Base-by-base conservation (phyloP, 768 basidiomycete genomes). In the Glaciozyma martinii region DNA sequence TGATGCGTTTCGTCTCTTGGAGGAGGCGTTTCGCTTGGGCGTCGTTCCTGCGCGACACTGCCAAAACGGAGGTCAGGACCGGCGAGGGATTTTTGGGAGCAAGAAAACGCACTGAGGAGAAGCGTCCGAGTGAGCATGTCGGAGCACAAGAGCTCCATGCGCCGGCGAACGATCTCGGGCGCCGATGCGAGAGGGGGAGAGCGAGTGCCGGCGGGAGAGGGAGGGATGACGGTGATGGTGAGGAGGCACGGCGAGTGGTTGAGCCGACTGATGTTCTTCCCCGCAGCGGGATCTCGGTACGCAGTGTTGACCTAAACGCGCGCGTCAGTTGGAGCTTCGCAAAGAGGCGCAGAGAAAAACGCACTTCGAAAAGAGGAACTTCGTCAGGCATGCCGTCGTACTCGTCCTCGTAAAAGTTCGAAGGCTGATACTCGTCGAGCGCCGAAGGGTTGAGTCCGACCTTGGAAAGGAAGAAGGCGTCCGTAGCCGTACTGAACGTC, bases 101-200 rank as follows among this genome's bases (percentile, higher is more conserved):
- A 7, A 18, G 18, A 25, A 30, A 5, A 32, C 53, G n/a, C 5
- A 54, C 53, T 92, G 53, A 98, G 82, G 37, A 98, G 88, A 37
- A 99, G 82, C 23, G 88, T 87, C 16, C 95, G 85, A 3, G 92
- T 92, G 75, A 98, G 91, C 91, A 98, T 98, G 77, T 98, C 95
- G 32, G 87, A 88, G 30, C 91, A 89, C 46, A 98, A 83, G 6
- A 99, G 83, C 79, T 99, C 95, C 91, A 98, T 95, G 29, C 94
- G 80, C 46, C 95, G 82, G 32, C 95, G 85, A 32, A 94, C 88
- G 71, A 99, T 92, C 59, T 87, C 84, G 1, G 91, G 86, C 74
- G 94, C 90, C 0, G 89, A 89, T 5, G 72, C 68, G 2, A 53
- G 61, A 6, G 59, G 3, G 0, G 50, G 42, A 8, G 25, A 50